A percentile compares a stretch with the other conserved stretches of the same genome.
Conservation (phyloP, 2,329 filamentous ascomycete genomes). For the Diaporthe ilicicola region DNA sequence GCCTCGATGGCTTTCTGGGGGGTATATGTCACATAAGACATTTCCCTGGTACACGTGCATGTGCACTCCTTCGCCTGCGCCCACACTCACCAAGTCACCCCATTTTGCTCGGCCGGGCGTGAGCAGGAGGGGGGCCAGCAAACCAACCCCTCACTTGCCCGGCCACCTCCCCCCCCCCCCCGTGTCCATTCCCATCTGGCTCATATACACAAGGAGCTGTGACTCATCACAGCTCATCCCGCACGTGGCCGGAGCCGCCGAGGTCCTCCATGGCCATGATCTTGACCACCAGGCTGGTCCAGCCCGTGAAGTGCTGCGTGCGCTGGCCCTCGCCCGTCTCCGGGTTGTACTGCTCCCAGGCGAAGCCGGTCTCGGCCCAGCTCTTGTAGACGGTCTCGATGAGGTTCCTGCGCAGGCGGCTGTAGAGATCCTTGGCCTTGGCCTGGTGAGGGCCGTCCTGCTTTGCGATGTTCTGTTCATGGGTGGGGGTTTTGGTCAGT, state of each 20-base stretch:
- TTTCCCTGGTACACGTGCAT: neutral
- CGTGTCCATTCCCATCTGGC: too few relatives aligned
- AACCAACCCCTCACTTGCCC: too few relatives aligned
- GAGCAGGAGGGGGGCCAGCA: neutral
- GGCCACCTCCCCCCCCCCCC: too few relatives aligned
- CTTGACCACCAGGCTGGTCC: conserved; percentile 98
- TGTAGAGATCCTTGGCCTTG: conserved; percentile 79
- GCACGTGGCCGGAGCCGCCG: conserved; percentile 42
- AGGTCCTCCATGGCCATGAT: conserved; percentile 94
- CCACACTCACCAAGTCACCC: neutral
- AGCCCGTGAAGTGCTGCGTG: conserved; percentile 97
- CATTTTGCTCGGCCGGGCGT: too few relatives aligned
- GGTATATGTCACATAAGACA: conserved; percentile 5
- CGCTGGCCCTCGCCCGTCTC: conserved; percentile 93
- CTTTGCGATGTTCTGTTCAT: conserved; percentile 67
- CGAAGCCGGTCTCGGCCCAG: conserved; percentile 93
- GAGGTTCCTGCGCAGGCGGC: conserved; percentile 79
- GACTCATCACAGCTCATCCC: conserved; percentile 57
- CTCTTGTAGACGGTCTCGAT: conserved; percentile 87
- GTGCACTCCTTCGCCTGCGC: neutral
- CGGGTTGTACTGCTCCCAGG: conserved; percentile 98
- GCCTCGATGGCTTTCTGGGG: neutral
- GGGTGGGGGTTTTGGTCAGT: conserved; percentile 10
- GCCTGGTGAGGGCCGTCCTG: conserved; percentile 73
- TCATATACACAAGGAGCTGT: neutral